Evolutionary conservation across 177 flowering plant genomes (phyloP), one percentile per base, ranked within the genome.

Genomic region (Telopea speciosissima): DNA sequence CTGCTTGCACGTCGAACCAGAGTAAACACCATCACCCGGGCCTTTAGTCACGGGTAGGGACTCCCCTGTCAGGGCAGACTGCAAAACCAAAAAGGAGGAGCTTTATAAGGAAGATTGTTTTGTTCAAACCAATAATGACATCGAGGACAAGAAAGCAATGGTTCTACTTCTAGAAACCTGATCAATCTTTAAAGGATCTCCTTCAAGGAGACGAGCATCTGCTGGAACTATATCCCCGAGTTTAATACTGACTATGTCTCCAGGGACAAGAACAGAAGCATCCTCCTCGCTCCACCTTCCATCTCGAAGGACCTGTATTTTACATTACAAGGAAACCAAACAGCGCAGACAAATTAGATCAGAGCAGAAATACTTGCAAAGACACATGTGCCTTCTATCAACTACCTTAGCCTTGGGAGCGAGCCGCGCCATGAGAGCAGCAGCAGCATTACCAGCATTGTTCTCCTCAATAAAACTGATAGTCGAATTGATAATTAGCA

Each of bases 1-100:
- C 52, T 93, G 99, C 67, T 95, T 95, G 82, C 97, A 92, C 12
- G 99, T 95, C 10, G 99, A 95, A 63, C 99, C 99, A 40, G 99
- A 95, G 75, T 90, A 95, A 19, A 95, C 92, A 44, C 94, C 97
- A 76, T 91, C 97, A 8, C 97, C 93, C 23, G 97, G 92, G 63
- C 92, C 90, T 80, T 95, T 95, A 19, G 98, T 95, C 28, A 93
- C 99, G 0, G 99, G 99, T 65, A 95, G 89, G 33, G 98, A 93
- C 84, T 95, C 99, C 9, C 99, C 99, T 5, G 99, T 95, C 24
- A 95, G 88, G 24, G 99, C 89, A 82, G 99, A 95, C 99, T 95
- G 85, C 74, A 73, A 75, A 73, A 19, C 24, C 66, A 67, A 49
- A 42, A 52, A 21, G 44, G n/a, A 61, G 8, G 45, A 25, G 17